phyloP scores from a whole-genome alignment of 768 basidiomycete genomes.

The Phlebiopsis gigantea region DNA sequence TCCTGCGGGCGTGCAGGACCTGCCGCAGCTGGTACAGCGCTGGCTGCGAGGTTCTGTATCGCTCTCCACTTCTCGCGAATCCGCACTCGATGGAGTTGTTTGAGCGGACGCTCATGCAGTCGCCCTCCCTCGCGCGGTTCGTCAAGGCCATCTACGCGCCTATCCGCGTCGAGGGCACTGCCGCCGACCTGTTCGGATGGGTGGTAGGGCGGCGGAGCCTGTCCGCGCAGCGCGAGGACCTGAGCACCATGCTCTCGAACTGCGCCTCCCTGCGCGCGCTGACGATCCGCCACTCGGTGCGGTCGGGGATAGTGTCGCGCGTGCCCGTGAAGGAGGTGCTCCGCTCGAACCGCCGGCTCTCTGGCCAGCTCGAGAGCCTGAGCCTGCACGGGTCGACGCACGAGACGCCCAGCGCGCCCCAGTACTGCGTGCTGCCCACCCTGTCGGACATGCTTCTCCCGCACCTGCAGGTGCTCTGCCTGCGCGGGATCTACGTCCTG shows the following conservation, averaged over 20 bases:
- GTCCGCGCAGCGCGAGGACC: constrained; percentile 1
- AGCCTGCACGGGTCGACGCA: constrained; percentile 8
- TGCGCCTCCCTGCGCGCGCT: constrained; percentile 4
- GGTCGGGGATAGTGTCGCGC: neutral
- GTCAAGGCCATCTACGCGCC: constrained; percentile 10
- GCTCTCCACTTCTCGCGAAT: neutral
- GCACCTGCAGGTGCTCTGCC: constrained; percentile 7
- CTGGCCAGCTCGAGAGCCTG: neutral
- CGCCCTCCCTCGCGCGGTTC: constrained; percentile 5
- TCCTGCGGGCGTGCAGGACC: constrained; percentile 5
- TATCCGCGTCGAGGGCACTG: neutral
- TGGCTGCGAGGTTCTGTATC: constrained; percentile 6
- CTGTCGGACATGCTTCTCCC: constrained; percentile 4
- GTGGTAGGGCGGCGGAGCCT: constrained; percentile 4
- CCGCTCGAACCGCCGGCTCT: neutral
- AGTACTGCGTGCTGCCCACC: constrained; percentile 6
- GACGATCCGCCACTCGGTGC: constrained; percentile 7
- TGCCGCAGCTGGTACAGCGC: constrained; percentile 7
- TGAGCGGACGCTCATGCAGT: constrained; percentile 4
- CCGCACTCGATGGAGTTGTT: constrained; percentile 5
- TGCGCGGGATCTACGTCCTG: constrained; percentile 10
- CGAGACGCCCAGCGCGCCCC: constrained; percentile 8
- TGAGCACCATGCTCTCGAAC: neutral
- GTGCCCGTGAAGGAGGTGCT: constrained; percentile 3
- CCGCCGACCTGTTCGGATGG: constrained; percentile 7